phyloP scores from a whole-genome alignment of 148 eudicot genomes.

The Amaranthus palmeri region DNA sequence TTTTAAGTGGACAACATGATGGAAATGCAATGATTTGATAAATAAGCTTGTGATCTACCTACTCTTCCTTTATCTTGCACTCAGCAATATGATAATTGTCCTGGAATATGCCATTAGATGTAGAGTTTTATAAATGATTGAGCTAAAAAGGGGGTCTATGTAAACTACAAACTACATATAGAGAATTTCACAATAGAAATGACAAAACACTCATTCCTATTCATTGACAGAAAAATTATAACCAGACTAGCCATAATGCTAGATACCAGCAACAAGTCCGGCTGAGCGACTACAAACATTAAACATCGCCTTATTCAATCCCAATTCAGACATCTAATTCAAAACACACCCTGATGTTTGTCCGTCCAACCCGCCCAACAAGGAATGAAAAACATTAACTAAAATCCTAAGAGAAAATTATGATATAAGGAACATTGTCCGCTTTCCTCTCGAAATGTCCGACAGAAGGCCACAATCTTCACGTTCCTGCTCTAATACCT shows the following conservation, averaged over 20 bases:
- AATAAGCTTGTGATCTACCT: too few species aligned
- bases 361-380: conserved; percentile 9
- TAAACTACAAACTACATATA: not conserved
- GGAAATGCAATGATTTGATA: too few species aligned
- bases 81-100: too few species aligned
- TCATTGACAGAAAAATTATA: conserved; percentile 20
- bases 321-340: conserved; percentile 13
- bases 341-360: conserved; percentile 15
- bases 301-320: conserved; percentile 13
- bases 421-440: not conserved
- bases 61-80: too few species aligned
- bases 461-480: not conserved
- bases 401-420: conserved; percentile 1
- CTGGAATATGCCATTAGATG: too few species aligned
- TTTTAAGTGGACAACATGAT: too few species aligned
- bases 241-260: conserved; percentile 13
- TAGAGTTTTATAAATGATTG: not conserved
- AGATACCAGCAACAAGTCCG: conserved; percentile 21
- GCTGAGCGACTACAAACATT: conserved; percentile 15
- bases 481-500: conserved; percentile 57
- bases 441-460: not conserved
- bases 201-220: conserved; percentile 19
- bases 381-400: not conserved
- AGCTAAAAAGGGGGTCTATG: not conserved
- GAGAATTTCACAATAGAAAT: not conserved